phyloP scores from a whole-genome alignment of 352 stramenopile species.

The Blastocystis sp. region DNA sequence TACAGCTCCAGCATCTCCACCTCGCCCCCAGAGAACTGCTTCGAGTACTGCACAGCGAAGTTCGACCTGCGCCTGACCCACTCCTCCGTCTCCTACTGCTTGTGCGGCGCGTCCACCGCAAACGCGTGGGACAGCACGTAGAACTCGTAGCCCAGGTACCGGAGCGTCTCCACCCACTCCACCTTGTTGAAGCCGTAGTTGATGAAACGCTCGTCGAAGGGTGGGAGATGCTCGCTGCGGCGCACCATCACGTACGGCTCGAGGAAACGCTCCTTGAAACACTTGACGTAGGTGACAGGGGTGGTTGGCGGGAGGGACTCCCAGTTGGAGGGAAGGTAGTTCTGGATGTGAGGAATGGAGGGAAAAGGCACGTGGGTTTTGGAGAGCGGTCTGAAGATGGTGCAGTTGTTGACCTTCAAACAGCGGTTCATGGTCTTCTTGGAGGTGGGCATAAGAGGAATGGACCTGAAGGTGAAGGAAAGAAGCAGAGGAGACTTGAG shows the following conservation, averaged over 20 bases:
- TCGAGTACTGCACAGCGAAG: background rate
- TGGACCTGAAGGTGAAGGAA: background rate
- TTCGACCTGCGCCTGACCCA: background rate
- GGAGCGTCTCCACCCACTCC: slow-evolving; percentile 2
- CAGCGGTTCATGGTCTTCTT: background rate
- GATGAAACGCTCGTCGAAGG: slow-evolving; percentile 1
- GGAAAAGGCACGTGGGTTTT: background rate
- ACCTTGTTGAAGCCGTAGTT: slow-evolving; percentile 21
- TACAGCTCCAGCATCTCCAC: background rate
- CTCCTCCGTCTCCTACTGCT: background rate
- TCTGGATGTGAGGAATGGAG: background rate
- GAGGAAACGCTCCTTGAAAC: background rate
- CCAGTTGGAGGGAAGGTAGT: background rate
- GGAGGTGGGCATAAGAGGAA: background rate
- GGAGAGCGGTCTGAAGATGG: background rate
- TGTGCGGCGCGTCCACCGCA: background rate
- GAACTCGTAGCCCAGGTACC: slow-evolving; percentile 7
- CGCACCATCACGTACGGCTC: background rate
- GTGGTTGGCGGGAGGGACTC: background rate
- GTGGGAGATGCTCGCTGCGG: background rate
- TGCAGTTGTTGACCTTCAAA: background rate
- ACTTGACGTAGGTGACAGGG: background rate
- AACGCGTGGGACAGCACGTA: background rate
- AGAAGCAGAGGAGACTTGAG: background rate
- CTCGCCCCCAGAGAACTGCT: background rate